A percentile compares a stretch with the other conserved stretches of the same genome.
phyloP scores from a whole-genome alignment of 305 asterid species.

The Fraxinus paxiana region DNA sequence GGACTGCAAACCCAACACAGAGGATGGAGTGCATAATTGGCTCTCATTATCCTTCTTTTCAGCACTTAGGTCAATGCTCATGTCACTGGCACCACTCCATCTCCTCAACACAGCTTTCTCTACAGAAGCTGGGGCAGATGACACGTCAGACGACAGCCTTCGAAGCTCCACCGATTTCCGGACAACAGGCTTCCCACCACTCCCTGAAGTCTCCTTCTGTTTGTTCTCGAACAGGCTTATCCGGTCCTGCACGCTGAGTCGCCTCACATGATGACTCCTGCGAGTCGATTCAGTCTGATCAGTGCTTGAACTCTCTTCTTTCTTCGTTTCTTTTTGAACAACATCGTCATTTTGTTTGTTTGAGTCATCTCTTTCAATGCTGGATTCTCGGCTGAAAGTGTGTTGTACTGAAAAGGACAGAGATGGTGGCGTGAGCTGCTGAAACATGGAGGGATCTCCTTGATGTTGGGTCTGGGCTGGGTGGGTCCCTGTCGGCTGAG shows the following conservation, averaged over 20 bases:
- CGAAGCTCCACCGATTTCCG: constrained; percentile 64
- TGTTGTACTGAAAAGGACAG: constrained; percentile 26
- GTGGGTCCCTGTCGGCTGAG: constrained; percentile 18
- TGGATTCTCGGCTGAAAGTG: constrained; percentile 45
- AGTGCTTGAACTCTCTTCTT: constrained; percentile 38
- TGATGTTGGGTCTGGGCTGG: constrained; percentile 13
- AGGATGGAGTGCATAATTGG: constrained; percentile 49
- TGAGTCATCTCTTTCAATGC: constrained; percentile 43
- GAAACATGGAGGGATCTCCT: constrained; percentile 30
- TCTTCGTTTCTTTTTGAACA: constrained; percentile 35
- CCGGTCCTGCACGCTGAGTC: constrained; percentile 92
- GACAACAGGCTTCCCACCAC: constrained; percentile 55
- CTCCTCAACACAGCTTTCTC: constrained; percentile 77
- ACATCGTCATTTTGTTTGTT: constrained; percentile 26
- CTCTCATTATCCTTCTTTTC: constrained; percentile 69
- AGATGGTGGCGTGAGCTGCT: constrained; percentile 33
- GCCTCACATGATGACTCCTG: constrained; percentile 53
- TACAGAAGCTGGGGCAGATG: constrained; percentile 47
- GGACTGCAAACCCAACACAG: constrained; percentile 25
- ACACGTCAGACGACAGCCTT: constrained; percentile 66
- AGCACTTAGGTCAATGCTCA: constrained; percentile 79
- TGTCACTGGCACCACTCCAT: constrained; percentile 92
- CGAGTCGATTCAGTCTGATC: constrained; percentile 40
- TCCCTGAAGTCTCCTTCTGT: constrained; percentile 67
- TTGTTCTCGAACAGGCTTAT: constrained; percentile 79